Percentiles rank a stretch among this genome's conserved stretches.
Conservation (phyloP, 148 eudicot genomes). For the Talinum fruticosum region DNA sequence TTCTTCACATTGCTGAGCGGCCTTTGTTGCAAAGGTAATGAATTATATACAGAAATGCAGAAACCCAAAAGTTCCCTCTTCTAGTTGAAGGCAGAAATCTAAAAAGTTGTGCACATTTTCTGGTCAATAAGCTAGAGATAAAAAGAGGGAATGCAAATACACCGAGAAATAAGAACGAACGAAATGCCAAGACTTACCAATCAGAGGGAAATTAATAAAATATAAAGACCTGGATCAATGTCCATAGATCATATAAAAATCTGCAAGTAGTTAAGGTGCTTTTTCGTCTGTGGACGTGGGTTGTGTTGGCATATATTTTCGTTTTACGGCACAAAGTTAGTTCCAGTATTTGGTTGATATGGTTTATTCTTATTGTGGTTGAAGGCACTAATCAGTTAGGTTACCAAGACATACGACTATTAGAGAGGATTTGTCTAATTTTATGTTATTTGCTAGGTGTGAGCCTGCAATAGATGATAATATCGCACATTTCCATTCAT, state of each 20-base stretch:
- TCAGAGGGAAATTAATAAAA: neutral
- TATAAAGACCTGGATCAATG: neutral
- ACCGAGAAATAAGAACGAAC: too few species aligned
- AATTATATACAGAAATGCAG: neutral
- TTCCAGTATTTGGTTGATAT: neutral
- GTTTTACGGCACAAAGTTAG: neutral
- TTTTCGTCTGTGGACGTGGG: neutral
- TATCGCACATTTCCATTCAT: too few species aligned
- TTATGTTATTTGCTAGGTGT: neutral
- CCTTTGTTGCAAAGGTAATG: constrained; percentile 76
- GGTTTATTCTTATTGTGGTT: neutral
- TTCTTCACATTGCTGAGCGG: constrained; percentile 75
- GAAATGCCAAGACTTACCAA: neutral
- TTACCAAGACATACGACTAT: neutral
- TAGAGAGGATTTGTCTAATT: neutral
- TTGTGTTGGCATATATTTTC: neutral
- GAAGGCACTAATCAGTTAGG: neutral
- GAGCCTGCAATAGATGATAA: neutral
- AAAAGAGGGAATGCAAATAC: neutral
- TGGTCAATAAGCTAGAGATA: neutral
- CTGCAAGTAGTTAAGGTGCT: neutral
- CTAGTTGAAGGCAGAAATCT: too few species aligned
- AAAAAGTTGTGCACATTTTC: neutral
- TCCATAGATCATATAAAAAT: neutral
- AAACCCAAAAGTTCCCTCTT: neutral